Percentiles rank a stretch among this genome's conserved stretches.
These are phyloP conservation scores for Yarrowia alimentaria DNA, from an alignment of 805 yeast species.

Conservation along the genomic window DNA sequence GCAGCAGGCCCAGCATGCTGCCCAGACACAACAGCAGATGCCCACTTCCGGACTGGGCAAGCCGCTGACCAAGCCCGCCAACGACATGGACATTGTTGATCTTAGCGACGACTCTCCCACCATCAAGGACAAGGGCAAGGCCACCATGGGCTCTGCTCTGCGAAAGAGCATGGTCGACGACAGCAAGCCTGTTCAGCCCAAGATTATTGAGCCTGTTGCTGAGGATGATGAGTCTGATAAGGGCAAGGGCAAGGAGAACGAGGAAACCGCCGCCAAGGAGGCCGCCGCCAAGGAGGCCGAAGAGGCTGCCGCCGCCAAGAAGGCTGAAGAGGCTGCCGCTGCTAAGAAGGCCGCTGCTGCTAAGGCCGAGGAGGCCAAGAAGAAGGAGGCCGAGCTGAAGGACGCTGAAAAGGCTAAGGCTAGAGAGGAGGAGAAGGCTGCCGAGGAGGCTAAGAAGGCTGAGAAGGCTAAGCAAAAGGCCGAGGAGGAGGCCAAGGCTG, in stretches of 20 bases:
- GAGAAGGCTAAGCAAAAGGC: background rate
- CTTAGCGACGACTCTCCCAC: constrained; percentile 8
- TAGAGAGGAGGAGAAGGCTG: constrained; percentile 7
- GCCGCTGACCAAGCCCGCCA: constrained; percentile 17
- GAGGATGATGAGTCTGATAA: constrained; percentile 20
- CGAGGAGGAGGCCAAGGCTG: constrained; percentile 9
- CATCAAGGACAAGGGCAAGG: constrained; percentile 26
- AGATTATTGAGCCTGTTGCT: background rate
- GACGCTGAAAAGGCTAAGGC: constrained; percentile 12
- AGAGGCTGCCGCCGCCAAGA: background rate
- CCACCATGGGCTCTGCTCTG: constrained; percentile 12
- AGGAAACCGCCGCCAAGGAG: constrained; percentile 30
- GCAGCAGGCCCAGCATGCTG: constrained; percentile 17
- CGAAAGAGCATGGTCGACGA: constrained; percentile 17
- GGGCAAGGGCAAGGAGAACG: constrained; percentile 26
- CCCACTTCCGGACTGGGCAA: constrained; percentile 21
- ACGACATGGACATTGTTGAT: constrained; percentile 7
- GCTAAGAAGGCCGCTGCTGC: constrained; percentile 21
- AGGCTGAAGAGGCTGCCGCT: constrained; percentile 12
- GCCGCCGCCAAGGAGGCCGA: constrained; percentile 26
- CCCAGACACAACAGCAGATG: constrained; percentile 20
- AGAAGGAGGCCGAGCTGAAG: constrained; percentile 18
- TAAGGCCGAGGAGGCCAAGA: constrained; percentile 22
- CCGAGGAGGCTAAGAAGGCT: constrained; percentile 12
- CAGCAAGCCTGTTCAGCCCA: constrained; percentile 2